These are phyloP conservation scores for Ceratopteris richardii DNA, from an alignment of 75 land plant genomes.

Conservation along the genomic window DNA sequence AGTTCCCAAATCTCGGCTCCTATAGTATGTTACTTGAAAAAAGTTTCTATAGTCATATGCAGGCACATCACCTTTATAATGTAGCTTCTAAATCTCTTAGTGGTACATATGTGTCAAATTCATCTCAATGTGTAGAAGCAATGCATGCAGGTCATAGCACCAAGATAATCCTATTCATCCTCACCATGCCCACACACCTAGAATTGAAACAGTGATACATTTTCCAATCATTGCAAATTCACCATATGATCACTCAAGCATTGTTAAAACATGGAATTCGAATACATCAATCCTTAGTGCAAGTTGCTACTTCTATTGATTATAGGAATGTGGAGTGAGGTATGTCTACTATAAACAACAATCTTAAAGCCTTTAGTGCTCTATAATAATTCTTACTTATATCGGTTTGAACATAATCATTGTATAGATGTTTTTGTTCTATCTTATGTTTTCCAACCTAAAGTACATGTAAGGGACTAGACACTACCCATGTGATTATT, in stretches of 20 bases:
- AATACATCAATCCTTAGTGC: no score
- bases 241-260: conserved; percentile 12
- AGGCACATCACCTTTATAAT: conserved; percentile 17
- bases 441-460: no score
- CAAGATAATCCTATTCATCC: conserved; percentile 9
- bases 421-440: no score
- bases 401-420: no score
- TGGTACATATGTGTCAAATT: conserved; percentile 12
- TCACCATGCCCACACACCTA: conserved; percentile 34
- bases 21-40: background rate
- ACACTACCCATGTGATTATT: no score
- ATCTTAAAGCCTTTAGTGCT: no score
- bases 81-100: conserved; percentile 28
- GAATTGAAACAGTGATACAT: no score
- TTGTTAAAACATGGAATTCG: conserved; percentile 5
- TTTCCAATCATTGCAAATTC: background rate
- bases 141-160: conserved; percentile 7
- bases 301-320: no score
- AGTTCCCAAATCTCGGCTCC: conserved; percentile 23
- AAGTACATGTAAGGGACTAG: no score
- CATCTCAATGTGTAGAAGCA: conserved; percentile 11
- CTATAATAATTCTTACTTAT: no score
- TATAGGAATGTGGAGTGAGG: no score
- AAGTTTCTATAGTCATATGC: background rate
- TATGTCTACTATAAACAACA: no score